phyloP scores from a whole-genome alignment of 495 filamentous ascomycete genomes.

The Paragyromitra xinjiangensis region DNA sequence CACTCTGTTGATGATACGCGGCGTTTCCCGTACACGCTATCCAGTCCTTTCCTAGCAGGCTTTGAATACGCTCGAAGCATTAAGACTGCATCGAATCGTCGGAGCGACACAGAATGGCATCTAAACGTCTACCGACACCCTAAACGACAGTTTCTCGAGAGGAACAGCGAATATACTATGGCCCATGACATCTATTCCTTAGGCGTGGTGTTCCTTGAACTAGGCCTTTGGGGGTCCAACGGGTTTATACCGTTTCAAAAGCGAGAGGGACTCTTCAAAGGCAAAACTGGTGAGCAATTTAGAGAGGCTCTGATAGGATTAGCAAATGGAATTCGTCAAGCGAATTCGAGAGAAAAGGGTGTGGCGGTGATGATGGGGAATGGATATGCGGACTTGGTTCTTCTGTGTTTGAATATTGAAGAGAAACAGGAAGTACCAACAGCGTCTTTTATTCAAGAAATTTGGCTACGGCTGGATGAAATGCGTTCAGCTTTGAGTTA shows the following conservation, averaged over 20 bases:
- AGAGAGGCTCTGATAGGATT: not conserved
- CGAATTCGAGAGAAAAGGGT: conserved; percentile 9
- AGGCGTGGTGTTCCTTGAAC: conserved; percentile 1
- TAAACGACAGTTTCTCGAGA: not conserved
- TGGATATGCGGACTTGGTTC: conserved; percentile 6
- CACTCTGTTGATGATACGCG: not conserved
- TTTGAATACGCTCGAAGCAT: not conserved
- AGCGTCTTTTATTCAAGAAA: conserved; percentile 13
- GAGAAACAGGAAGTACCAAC: conserved; percentile 12
- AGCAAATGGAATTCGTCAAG: not conserved
- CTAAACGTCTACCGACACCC: conserved; percentile 2
- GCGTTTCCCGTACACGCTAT: not conserved
- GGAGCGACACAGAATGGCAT: conserved; percentile 1
- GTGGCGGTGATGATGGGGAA: conserved; percentile 15
- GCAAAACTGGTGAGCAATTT: conserved; percentile 8
- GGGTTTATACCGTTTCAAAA: conserved; percentile 7
- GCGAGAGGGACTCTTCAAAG: not conserved
- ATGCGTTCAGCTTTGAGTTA: conserved; percentile 2
- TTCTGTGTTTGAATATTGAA: conserved; percentile 15
- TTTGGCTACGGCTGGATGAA: conserved; percentile 16
- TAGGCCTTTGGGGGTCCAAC: conserved; percentile 15
- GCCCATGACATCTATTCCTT: conserved; percentile 14
- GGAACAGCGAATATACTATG: conserved; percentile 9
- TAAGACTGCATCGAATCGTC: conserved; percentile 1
- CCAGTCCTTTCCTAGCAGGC: not conserved